A percentile compares a stretch with the other conserved stretches of the same genome.
phyloP scores from a whole-genome alignment of 345 rosid genomes.

The Citrus cavaleriei region DNA sequence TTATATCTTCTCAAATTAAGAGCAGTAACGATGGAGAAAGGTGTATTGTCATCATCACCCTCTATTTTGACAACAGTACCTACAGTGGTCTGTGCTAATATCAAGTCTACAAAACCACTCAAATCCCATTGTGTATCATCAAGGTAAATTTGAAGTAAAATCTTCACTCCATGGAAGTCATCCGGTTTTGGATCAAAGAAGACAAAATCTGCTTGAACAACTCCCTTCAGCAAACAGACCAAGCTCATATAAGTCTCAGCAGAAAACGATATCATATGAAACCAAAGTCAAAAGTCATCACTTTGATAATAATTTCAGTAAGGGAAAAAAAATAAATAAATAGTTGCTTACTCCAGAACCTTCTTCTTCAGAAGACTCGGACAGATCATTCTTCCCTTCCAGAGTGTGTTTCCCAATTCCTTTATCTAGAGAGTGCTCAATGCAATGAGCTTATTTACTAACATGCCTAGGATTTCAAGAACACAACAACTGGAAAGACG shows the following conservation, averaged over 20 bases:
- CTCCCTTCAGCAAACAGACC: constrained; percentile 41
- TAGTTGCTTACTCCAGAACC: constrained; percentile 47
- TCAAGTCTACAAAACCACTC: constrained; percentile 83
- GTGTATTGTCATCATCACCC: constrained; percentile 62
- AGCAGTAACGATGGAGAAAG: constrained; percentile 60
- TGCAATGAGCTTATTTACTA: not conserved
- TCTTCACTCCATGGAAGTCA: constrained; percentile 81
- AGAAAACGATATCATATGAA: not conserved
- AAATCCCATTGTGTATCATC: constrained; percentile 81
- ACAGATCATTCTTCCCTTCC: constrained; percentile 18
- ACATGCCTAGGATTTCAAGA: not conserved
- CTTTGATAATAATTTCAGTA: not conserved
- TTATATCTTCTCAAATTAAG: constrained; percentile 78
- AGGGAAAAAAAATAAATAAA: not conserved
- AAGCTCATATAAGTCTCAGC: not conserved
- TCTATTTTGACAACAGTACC: constrained; percentile 89
- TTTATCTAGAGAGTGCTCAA: constrained; percentile 19
- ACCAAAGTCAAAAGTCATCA: not conserved
- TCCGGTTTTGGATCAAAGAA: constrained; percentile 85
- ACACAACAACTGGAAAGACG: not conserved
- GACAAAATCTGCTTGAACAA: constrained; percentile 83
- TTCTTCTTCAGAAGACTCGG: constrained; percentile 58
- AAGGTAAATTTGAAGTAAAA: constrained; percentile 59
- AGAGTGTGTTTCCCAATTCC: constrained; percentile 17
- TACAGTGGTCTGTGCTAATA: constrained; percentile 77